Evolutionary conservation across 2,329 filamentous ascomycete genomes (phyloP).

Genomic region (Lasiodiplodia citricola): DNA sequence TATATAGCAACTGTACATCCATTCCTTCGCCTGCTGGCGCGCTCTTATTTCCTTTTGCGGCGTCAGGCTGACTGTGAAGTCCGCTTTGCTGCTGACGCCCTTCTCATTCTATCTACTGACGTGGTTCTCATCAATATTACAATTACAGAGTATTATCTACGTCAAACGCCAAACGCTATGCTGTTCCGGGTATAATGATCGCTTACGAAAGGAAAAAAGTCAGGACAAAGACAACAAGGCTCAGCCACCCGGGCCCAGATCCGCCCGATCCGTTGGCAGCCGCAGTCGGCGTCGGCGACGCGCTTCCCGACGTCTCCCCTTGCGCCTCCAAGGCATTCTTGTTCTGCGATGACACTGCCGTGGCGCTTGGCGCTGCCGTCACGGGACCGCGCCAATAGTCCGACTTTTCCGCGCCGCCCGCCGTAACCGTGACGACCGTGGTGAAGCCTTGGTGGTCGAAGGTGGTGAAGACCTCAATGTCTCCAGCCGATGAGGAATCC

Average conservation of each 20-base stretch:
- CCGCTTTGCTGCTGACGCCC: constrained; percentile 1
- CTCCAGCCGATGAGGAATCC: constrained; percentile 54
- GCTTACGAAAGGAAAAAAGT: constrained; percentile 2
- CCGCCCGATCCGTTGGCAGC: background rate
- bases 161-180: constrained; percentile 23
- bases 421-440: constrained; percentile 50
- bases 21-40: background rate
- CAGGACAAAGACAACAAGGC: background rate
- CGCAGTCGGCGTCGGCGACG: background rate
- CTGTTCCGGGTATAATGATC: constrained; percentile 9
- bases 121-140: background rate
- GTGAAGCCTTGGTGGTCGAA: constrained; percentile 58
- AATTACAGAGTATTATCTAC: constrained; percentile 13
- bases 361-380: constrained; percentile 32
- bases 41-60: constrained; percentile 8
- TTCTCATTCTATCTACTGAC: background rate
- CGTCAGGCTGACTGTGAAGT: constrained; percentile 10
- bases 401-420: constrained; percentile 46
- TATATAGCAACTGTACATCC: constrained; percentile 9
- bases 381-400: constrained; percentile 56
- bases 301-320: background rate
- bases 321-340: constrained; percentile 2
- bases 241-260: constrained; percentile 3
- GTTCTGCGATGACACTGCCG: background rate
- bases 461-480: constrained; percentile 48